A percentile compares a stretch with the other conserved stretches of the same genome.
phyloP scores from a whole-genome alignment of 805 yeast genomes.

The Yamadazyma endophytica region DNA sequence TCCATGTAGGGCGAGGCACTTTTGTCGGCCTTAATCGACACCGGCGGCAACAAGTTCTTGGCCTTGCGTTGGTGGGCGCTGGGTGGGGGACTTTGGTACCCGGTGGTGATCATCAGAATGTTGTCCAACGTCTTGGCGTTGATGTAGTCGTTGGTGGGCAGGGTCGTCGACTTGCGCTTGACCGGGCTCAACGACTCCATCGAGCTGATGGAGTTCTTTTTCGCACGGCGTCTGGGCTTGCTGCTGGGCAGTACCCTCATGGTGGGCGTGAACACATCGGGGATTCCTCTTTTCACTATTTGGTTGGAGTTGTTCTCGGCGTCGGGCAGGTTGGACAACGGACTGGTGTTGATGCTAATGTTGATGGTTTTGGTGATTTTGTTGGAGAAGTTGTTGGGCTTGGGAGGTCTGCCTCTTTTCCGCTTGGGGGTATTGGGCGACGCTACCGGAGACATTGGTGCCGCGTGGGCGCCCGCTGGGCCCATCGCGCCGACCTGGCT shows the following conservation, averaged over 20 bases:
- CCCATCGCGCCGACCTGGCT: too few species aligned
- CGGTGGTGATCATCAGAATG: slow-evolving; percentile 23
- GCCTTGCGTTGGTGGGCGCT: slow-evolving; percentile 2
- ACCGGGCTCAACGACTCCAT: slow-evolving; percentile 10
- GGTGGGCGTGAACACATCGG: slow-evolving; percentile 40
- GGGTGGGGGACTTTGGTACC: not conserved
- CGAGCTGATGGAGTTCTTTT: slow-evolving; percentile 7
- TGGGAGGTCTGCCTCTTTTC: slow-evolving; percentile 46
- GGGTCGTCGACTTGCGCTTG: slow-evolving; percentile 1
- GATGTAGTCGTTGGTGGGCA: slow-evolving; percentile 14
- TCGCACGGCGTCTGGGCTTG: slow-evolving; percentile 5
- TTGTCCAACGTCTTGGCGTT: slow-evolving; percentile 33
- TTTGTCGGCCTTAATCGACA: slow-evolving; percentile 8
- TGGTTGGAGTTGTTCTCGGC: slow-evolving; percentile 38
- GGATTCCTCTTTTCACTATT: slow-evolving; percentile 36
- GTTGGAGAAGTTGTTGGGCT: slow-evolving; percentile 31
- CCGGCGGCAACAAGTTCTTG: slow-evolving; percentile 12
- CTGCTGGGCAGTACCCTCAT: slow-evolving; percentile 30
- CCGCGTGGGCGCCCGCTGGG: too few species aligned
- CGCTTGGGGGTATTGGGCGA: slow-evolving; percentile 30
- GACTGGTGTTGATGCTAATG: slow-evolving; percentile 37
- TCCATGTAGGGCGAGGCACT: slow-evolving; percentile 3
- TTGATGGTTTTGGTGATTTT: slow-evolving; percentile 38
- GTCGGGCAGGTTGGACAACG: slow-evolving; percentile 29
- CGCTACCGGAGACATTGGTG: too few species aligned